Evolutionary conservation across 495 filamentous ascomycete species (phyloP).

Genomic region (Trichoderma erinaceum): DNA sequence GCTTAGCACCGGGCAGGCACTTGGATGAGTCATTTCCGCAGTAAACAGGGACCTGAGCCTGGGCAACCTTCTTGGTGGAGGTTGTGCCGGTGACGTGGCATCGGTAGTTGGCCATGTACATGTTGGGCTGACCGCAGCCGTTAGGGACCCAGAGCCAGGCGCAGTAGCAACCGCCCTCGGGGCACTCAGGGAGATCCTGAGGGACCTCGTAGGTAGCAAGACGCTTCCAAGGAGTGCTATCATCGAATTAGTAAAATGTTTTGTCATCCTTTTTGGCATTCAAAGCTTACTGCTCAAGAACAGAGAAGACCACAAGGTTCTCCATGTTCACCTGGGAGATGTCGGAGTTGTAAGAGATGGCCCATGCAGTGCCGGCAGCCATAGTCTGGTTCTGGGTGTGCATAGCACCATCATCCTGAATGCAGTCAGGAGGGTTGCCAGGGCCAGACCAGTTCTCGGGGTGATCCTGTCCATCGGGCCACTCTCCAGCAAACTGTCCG

Average conservation of each 20-base stretch:
- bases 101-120: slow-evolving; percentile 51
- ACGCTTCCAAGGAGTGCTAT: slow-evolving; percentile 46
- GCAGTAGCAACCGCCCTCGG: slow-evolving; percentile 46
- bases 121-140: slow-evolving; percentile 42
- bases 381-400: slow-evolving; percentile 39
- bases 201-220: slow-evolving; percentile 45
- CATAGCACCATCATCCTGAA: slow-evolving; percentile 38
- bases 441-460: slow-evolving; percentile 42
- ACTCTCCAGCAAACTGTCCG: slow-evolving; percentile 33
- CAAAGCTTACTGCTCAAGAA: slow-evolving; percentile 33
- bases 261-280: neutral
- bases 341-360: slow-evolving; percentile 48
- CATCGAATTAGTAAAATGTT: neutral
- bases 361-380: slow-evolving; percentile 47
- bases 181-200: slow-evolving; percentile 40
- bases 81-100: slow-evolving; percentile 46
- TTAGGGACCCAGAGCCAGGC: slow-evolving; percentile 54
- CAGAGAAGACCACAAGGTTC: slow-evolving; percentile 48
- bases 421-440: slow-evolving; percentile 26
- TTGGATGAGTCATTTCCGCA: slow-evolving; percentile 37
- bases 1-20: slow-evolving; percentile 49
- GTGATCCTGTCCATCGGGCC: slow-evolving; percentile 44
- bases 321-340: slow-evolving; percentile 43
- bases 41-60: slow-evolving; percentile 37
- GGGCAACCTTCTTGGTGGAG: slow-evolving; percentile 33